Evolutionary conservation across 805 yeast genomes (phyloP).

Genomic region (Priceomyces carsonii): DNA sequence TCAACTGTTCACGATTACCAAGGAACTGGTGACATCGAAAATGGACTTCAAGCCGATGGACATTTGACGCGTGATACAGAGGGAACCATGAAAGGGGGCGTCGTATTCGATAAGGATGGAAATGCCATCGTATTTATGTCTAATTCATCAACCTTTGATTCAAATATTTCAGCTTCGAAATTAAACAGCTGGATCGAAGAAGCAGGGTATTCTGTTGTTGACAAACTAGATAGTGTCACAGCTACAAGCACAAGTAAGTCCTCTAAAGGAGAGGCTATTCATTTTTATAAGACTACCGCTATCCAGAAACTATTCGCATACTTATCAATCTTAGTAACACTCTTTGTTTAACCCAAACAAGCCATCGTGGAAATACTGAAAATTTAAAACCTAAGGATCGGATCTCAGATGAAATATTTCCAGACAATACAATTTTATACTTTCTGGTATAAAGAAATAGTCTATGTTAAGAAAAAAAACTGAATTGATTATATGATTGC

Average conservation of each 20-base stretch:
- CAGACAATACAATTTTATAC: no score
- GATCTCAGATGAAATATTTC: no score
- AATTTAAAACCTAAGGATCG: no score
- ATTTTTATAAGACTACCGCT: no score
- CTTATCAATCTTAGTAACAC: no score
- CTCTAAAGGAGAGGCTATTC: no score
- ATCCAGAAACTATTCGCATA: no score
- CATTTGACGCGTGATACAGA: constrained; percentile 54
- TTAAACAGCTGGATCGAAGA: constrained; percentile 47
- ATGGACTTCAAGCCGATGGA: constrained; percentile 60
- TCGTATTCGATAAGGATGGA: constrained; percentile 63
- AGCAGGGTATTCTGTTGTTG: constrained; percentile 28
- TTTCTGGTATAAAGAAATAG: no score
- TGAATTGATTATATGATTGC: no score
- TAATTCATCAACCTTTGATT: constrained; percentile 50
- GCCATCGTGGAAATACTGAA: no score
- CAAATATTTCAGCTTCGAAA: constrained; percentile 43
- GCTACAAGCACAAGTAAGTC: constrained; percentile 18
- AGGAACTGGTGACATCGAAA: constrained; percentile 61
- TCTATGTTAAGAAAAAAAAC: no score
- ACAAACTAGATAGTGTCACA: constrained; percentile 26
- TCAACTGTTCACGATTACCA: constrained; percentile 78
- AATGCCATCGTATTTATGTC: constrained; percentile 61
- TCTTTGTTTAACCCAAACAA: no score
- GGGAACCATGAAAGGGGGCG: constrained; percentile 67